A percentile compares a stretch with the other conserved stretches of the same genome.
Conservation (phyloP, 305 asterid genomes). For the Rubia peregrina region DNA sequence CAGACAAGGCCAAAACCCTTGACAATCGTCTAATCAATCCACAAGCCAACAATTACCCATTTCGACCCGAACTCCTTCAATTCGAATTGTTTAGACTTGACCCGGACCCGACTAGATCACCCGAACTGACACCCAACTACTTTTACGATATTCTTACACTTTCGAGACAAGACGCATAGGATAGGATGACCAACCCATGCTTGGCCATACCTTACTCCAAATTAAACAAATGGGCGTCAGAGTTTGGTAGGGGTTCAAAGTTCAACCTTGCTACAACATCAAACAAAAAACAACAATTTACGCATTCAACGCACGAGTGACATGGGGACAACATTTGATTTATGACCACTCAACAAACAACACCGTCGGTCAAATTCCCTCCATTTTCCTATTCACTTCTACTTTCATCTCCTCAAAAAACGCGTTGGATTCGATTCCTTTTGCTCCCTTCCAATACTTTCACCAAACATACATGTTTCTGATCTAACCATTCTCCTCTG, state of each 20-base stretch:
- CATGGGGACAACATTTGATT: not conserved
- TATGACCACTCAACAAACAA: not conserved
- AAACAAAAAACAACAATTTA: not conserved
- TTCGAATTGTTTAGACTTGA: not conserved
- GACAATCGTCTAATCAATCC: too few relatives aligned
- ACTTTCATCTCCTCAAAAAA: not conserved
- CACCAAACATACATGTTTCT: not conserved
- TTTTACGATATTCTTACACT: not conserved
- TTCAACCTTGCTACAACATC: not conserved
- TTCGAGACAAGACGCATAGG: not conserved
- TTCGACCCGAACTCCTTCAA: not conserved
- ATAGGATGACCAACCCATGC: not conserved
- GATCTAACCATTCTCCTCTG: not conserved
- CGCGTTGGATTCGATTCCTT: not conserved
- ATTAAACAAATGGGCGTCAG: not conserved
- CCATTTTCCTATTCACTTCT: not conserved
- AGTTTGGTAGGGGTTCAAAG: not conserved
- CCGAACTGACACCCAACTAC: not conserved
- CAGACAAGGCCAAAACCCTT: too few relatives aligned
- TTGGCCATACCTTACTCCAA: not conserved
- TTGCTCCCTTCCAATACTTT: not conserved
- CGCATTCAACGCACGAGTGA: constrained; percentile 7
- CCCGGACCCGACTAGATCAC: not conserved
- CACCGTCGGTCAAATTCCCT: not conserved
- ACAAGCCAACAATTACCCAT: too few relatives aligned